Evolutionary conservation across 23 red algal species (phyloP).

Genomic region (Cyanidioschyzon merolae): DNA sequence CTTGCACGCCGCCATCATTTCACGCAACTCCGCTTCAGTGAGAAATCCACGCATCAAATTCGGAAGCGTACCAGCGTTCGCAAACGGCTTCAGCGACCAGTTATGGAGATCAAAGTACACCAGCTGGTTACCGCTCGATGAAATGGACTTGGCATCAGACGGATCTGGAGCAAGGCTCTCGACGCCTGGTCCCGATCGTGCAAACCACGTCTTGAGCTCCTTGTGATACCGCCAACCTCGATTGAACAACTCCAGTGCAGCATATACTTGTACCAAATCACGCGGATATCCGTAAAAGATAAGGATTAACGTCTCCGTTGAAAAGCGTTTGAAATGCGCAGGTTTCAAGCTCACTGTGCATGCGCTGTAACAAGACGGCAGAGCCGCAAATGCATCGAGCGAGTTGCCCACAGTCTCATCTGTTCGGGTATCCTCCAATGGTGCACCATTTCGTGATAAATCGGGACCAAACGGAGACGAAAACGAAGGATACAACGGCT

Average conservation of each 20-base stretch:
- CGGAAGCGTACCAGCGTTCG: slow-evolving; percentile 40
- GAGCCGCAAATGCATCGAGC: background rate
- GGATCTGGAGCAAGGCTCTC: background rate
- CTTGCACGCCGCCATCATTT: background rate
- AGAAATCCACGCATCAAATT: slow-evolving; percentile 82
- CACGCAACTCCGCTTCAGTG: slow-evolving; percentile 69
- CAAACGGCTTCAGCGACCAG: slow-evolving; percentile 76
- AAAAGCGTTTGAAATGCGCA: slow-evolving; percentile 80
- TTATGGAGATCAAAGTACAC: slow-evolving; percentile 91
- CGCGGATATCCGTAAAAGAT: slow-evolving; percentile 94
- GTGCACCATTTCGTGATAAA: background rate
- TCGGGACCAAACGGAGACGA: slow-evolving; percentile 16
- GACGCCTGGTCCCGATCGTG: slow-evolving; percentile 1
- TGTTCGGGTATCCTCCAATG: background rate
- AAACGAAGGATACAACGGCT: slow-evolving; percentile 73
- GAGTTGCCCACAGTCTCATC: background rate
- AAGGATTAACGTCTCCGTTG: slow-evolving; percentile 74
- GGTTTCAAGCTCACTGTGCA: slow-evolving; percentile 36
- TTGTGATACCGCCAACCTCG: slow-evolving; percentile 94
- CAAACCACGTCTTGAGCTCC: slow-evolving; percentile 87
- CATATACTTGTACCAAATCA: slow-evolving; percentile 74
- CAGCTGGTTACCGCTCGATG: slow-evolving; percentile 16
- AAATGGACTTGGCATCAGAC: background rate
- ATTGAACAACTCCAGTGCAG: slow-evolving; percentile 79
- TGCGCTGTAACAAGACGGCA: background rate